Conservation (phyloP, 2,329 filamentous ascomycete species). For the Alternaria brassicae region DNA sequence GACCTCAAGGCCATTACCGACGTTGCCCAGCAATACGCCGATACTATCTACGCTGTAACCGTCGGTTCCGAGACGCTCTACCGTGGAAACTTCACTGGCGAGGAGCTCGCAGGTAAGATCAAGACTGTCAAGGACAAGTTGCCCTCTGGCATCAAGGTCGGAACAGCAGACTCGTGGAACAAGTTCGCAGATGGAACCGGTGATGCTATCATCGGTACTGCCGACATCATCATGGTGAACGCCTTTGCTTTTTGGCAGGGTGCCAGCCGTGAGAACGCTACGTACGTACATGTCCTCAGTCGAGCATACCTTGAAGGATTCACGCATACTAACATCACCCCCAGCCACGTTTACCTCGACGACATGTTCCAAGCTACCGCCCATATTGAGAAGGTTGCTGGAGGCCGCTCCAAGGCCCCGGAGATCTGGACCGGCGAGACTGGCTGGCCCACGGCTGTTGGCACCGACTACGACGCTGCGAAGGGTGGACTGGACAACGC, state of each 20-base stretch:
- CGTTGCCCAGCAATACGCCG: constrained; percentile 58
- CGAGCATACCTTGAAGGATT: neutral
- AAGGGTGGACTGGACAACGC: constrained; percentile 67
- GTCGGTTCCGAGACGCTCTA: constrained; percentile 76
- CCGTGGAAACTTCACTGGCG: constrained; percentile 69
- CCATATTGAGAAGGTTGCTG: constrained; percentile 67
- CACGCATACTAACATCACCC: neutral
- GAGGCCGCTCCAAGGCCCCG: constrained; percentile 59
- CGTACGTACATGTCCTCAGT: constrained; percentile 24
- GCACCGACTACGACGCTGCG: constrained; percentile 67
- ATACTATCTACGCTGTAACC: constrained; percentile 71
- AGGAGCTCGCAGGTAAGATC: constrained; percentile 67
- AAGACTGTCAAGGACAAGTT: constrained; percentile 65
- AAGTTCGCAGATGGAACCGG: constrained; percentile 73
- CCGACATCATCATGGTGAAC: constrained; percentile 70
- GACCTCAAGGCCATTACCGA: constrained; percentile 66
- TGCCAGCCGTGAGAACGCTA: constrained; percentile 63
- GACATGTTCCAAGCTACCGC: constrained; percentile 70
- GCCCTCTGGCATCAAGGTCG: constrained; percentile 62
- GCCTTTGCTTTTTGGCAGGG: constrained; percentile 79
- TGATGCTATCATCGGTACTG: constrained; percentile 67
- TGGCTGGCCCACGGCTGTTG: constrained; percentile 52
- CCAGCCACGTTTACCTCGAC: constrained; percentile 65
- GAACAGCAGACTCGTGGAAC: constrained; percentile 77
- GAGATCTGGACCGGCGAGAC: constrained; percentile 61